These are phyloP conservation scores for Cryphonectria nitschkei DNA, from an alignment of 2,329 filamentous ascomycete species.

Conservation along the genomic window DNA sequence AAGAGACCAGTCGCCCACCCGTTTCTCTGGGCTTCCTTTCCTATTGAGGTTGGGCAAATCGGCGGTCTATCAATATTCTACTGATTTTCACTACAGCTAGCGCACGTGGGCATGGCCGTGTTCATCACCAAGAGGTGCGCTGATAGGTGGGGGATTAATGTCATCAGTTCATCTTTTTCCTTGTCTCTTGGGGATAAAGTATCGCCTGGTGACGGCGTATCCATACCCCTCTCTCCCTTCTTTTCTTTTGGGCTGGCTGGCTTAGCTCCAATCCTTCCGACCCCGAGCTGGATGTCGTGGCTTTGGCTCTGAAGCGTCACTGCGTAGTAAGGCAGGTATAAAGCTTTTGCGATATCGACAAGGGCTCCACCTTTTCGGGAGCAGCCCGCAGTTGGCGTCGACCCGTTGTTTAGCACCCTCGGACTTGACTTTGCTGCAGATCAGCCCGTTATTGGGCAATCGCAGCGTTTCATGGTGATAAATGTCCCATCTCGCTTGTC, in stretches of 20 bases:
- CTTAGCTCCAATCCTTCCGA: slow-evolving; percentile 5
- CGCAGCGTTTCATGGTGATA: neutral
- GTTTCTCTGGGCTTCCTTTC: slow-evolving; percentile 1
- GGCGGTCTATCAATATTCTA: slow-evolving; percentile 17
- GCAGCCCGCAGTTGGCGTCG: neutral
- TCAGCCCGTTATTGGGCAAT: slow-evolving; percentile 1
- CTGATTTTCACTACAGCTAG: slow-evolving; percentile 17
- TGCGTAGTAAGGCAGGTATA: neutral
- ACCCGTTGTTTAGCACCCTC: slow-evolving; percentile 8
- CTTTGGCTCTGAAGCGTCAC: neutral
- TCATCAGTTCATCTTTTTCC: neutral
- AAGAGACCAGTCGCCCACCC: slow-evolving; percentile 20
- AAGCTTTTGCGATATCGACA: neutral
- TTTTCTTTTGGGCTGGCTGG: neutral
- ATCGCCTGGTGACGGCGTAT: neutral
- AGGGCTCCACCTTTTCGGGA: slow-evolving; percentile 8
- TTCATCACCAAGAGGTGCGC: neutral
- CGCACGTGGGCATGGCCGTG: neutral
- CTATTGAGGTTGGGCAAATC: slow-evolving; percentile 2
- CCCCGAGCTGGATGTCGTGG: neutral
- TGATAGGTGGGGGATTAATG: neutral
- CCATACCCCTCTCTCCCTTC: neutral
- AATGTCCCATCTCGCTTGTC: slow-evolving; percentile 13
- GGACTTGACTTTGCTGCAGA: neutral
- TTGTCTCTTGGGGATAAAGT: too few relatives aligned